phyloP scores from a whole-genome alignment of 2,329 filamentous ascomycete genomes.

The Monosporascus sp. region DNA sequence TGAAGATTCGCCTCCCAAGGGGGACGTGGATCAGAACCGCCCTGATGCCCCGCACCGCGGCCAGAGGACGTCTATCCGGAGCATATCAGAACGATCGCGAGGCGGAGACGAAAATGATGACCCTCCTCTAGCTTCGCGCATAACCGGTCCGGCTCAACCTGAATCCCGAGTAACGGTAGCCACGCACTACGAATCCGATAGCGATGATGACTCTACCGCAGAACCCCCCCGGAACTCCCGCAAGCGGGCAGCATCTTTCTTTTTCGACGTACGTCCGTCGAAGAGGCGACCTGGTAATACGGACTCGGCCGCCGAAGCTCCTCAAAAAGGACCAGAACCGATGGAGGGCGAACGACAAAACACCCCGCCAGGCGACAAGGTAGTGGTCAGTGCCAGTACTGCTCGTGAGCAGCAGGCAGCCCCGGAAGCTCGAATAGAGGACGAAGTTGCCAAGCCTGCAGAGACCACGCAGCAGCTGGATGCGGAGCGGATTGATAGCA shows the following conservation, averaged over 20 bases:
- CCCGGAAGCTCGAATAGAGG: not conserved
- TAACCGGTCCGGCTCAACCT: not conserved
- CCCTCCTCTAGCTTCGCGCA: not conserved
- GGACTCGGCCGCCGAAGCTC: not conserved
- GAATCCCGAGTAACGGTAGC: not conserved
- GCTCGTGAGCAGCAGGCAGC: not conserved
- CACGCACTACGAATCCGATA: not conserved
- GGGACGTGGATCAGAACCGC: not conserved
- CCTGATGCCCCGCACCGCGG: not conserved
- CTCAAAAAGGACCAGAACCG: not conserved
- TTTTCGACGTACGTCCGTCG: not conserved
- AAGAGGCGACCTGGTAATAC: not conserved
- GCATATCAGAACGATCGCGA: not conserved
- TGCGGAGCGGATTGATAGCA: not conserved
- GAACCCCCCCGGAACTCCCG: not conserved
- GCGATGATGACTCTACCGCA: not conserved
- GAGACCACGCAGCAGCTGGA: not conserved
- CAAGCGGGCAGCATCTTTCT: not conserved
- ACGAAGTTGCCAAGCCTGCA: not conserved
- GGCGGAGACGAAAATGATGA: not conserved
- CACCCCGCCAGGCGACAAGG: not conserved
- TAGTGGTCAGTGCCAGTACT: not conserved
- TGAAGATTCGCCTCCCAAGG: not conserved
- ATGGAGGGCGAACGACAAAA: not conserved
- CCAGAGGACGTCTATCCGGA: too few species aligned